A percentile compares a stretch with the other conserved stretches of the same genome.
phyloP scores from a whole-genome alignment of 495 filamentous ascomycete species.

The Aspergillus nidulans region DNA sequence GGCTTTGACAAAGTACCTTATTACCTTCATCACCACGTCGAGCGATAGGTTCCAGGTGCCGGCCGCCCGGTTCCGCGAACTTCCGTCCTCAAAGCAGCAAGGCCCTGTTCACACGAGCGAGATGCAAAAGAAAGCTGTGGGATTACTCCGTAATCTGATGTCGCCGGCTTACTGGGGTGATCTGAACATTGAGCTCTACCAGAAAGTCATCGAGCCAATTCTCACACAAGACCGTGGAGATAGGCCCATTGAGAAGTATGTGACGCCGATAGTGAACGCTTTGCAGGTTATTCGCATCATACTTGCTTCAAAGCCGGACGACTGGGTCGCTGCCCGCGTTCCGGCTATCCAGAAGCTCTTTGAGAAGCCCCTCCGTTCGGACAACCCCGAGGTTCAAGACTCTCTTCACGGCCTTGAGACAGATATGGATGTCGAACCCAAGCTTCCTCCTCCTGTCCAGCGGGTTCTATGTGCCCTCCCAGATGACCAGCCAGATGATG shows the following conservation, averaged over 20 bases:
- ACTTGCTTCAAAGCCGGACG: constrained; percentile 75
- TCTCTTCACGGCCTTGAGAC: constrained; percentile 71
- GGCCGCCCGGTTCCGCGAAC: constrained; percentile 60
- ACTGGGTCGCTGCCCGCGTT: constrained; percentile 80
- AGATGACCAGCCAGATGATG: constrained; percentile 79
- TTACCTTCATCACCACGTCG: constrained; percentile 88
- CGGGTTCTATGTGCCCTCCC: constrained; percentile 88
- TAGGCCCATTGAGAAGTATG: constrained; percentile 61
- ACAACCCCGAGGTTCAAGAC: constrained; percentile 87
- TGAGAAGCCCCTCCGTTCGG: constrained; percentile 82
- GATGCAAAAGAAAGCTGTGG: constrained; percentile 76
- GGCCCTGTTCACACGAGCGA: constrained; percentile 58
- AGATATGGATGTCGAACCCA: constrained; percentile 55
- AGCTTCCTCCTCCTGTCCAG: constrained; percentile 60
- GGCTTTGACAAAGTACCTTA: constrained; percentile 85
- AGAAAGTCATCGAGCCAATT: constrained; percentile 80
- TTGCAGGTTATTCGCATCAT: constrained; percentile 86
- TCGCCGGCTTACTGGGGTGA: constrained; percentile 89
- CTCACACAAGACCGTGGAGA: constrained; percentile 66
- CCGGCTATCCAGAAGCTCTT: constrained; percentile 76
- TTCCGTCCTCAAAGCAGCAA: constrained; percentile 38
- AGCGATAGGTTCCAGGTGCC: constrained; percentile 74
- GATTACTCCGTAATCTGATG: constrained; percentile 79
- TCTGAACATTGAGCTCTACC: constrained; percentile 84
- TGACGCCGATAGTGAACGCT: constrained; percentile 84